Base-by-base conservation (phyloP, 768 basidiomycete genomes). In the Suillus sp. region DNA sequence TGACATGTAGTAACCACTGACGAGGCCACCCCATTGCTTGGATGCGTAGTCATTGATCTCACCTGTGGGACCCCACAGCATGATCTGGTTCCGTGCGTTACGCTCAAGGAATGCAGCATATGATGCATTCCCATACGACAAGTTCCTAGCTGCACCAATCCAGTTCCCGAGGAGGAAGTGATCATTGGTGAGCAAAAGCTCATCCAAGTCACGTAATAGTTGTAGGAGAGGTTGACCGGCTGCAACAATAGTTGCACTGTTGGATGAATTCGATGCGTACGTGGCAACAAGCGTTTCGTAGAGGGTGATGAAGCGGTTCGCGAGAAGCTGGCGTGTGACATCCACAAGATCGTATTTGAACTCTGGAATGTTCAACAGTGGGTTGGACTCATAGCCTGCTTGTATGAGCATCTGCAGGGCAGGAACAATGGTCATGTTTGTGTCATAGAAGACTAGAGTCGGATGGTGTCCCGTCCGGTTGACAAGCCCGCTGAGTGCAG, bases 401-500 rank as follows among this genome's bases (percentile, higher is more conserved):
- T 75, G 79, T 4, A 83, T 77, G 2, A 98, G 77, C 3, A 92
- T 93, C 61, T 86, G 83, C 40, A 96, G 78, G 0, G 93, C 87
- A 1, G 93, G 90, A 13, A 93, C 85, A 48, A 96, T 83, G 6
- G 91, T 91, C 1, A 70, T 68, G 68, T 78, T 69, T 0, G 78
- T 78, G 62, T 80, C 72, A 42, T 80, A 80, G 35, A 74, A 74
- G 7, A 79, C 59, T 27, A 69, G 43, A 20, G 78, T 79, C 0
- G 78, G 72, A 25, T 74, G 74, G 54, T 70, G 72, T 14, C 74
- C 75, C 2, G 72, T 72, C 25, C 68, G 70, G 1, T n/a, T n/a
- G n/a, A 73, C 73, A 18, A 80, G 67, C 34, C 78, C 78, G 0
- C 67, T 68, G 38, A 75, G 57, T 0, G 73, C 72, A 2, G 79